These are phyloP conservation scores for Dendrobium nobile DNA, from an alignment of 106 monocot genomes.

Conservation along the genomic window DNA sequence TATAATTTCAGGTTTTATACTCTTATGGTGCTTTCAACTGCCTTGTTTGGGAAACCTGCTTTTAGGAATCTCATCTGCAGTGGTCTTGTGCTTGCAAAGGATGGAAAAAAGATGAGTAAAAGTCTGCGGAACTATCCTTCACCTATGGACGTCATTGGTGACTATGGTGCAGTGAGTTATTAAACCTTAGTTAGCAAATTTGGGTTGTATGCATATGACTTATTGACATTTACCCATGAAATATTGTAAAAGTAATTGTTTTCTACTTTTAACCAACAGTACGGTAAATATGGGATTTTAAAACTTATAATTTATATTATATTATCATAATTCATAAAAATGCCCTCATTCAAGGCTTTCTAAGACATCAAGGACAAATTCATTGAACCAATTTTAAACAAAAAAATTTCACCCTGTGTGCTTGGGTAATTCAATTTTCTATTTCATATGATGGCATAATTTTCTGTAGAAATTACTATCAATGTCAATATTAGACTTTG, in stretches of 20 bases:
- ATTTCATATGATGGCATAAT: neutral
- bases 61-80: conserved; percentile 97
- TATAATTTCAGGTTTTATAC: conserved; percentile 84
- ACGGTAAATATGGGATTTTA: neutral
- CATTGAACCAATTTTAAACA: neutral
- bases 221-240: neutral
- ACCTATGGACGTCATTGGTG: conserved; percentile 80
- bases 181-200: neutral
- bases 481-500: neutral
- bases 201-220: neutral
- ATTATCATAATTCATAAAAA: neutral
- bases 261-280: neutral
- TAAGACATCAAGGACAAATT: neutral
- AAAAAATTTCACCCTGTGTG: neutral
- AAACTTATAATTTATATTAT: neutral
- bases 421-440: neutral
- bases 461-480: neutral
- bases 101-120: conserved; percentile 99
- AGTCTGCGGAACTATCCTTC: conserved; percentile 87
- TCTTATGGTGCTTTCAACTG: conserved; percentile 95
- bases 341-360: neutral
- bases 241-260: neutral
- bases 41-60: conserved; percentile 92
- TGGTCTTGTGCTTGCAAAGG: conserved; percentile 94
- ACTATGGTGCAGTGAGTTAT: conserved; percentile 87